Evolutionary conservation across 83 land plant species (phyloP), one percentile per base, ranked within the genome.

Genomic region (Picea abies): DNA sequence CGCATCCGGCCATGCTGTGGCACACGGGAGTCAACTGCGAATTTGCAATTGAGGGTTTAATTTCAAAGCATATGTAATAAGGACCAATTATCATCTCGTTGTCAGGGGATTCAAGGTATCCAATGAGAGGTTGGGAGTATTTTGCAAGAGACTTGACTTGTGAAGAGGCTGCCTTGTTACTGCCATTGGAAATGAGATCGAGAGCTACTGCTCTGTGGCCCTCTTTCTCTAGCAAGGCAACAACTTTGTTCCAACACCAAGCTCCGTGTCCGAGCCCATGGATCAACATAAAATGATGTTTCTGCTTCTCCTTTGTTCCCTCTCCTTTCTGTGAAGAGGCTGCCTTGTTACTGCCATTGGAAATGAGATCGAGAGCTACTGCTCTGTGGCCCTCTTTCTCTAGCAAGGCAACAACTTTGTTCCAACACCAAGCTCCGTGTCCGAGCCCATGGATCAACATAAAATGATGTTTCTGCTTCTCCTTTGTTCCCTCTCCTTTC

Each of bases 391-490:
- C 84, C 15, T 17, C 44, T 29, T 60, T 19, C n/a, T 82, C 64
- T 14, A 87, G 79, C 3, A 77, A 39, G 1, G 79, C 32, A 10
- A 60, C 56, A 2, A 87, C 64, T 66, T 85, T 86, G 82, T 78
- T 79, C 84, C 84, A 87, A 67, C 84, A 87, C 89, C 89, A 87
- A 44, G 82, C 89, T 20, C 89, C 87, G 17, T 86, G 88, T 1
- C 89, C 84, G 4, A 76, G 20, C 3, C 89, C 89, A 62, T 87
- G 89, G 23, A 87, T 76, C 26, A 87, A 73, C 60, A 87, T 77
- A 79, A 87, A 85, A 60, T 85, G 87, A 10, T 63, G 70, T 11
- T 49, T 1, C 56, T 11, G 11, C 11, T 49, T 1, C 56, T 49
- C 2, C 35, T 32, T 32, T 32, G 35, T 32, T 32, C 35, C 35